A percentile compares a stretch with the other conserved stretches of the same genome.
These are phyloP conservation scores for Iodosphaeria phyllophila DNA, from an alignment of 2,329 filamentous ascomycete genomes.

Conservation along the genomic window DNA sequence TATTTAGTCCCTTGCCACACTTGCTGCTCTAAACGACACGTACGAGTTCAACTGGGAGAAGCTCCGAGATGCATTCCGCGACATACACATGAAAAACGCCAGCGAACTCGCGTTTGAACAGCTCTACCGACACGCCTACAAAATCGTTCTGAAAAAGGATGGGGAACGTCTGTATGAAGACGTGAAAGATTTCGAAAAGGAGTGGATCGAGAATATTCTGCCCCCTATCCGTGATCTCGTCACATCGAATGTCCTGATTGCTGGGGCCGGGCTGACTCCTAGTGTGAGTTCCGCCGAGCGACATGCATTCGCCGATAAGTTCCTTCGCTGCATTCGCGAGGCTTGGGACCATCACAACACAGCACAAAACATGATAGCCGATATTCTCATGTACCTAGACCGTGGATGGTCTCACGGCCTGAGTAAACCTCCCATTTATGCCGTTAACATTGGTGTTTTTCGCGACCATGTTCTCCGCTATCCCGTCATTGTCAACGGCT, in stretches of 20 bases:
- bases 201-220: conserved; percentile 59
- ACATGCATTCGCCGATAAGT: conserved; percentile 62
- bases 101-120: conserved; percentile 86
- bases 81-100: conserved; percentile 87
- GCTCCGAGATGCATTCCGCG: conserved; percentile 56
- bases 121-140: conserved; percentile 84
- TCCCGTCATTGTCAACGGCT: conserved; percentile 22
- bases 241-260: conserved; percentile 42
- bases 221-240: conserved; percentile 53
- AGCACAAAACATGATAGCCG: conserved; percentile 91
- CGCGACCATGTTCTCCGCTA: conserved; percentile 66
- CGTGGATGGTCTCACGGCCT: conserved; percentile 58
- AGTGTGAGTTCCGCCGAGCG: conserved; percentile 59
- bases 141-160: conserved; percentile 78
- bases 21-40: too few species aligned
- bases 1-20: too few species aligned
- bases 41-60: conserved; percentile 75
- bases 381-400: conserved; percentile 96
- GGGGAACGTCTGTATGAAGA: conserved; percentile 64
- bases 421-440: conserved; percentile 61
- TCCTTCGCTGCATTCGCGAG: conserved; percentile 56
- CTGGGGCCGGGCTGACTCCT: conserved; percentile 35
- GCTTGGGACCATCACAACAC: conserved; percentile 81
- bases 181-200: conserved; percentile 63
- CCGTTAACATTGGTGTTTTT: conserved; percentile 71